A percentile compares a stretch with the other conserved stretches of the same genome.
phyloP scores from a whole-genome alignment of 2,329 filamentous ascomycete species.

The Biscogniauxia mediterranea region DNA sequence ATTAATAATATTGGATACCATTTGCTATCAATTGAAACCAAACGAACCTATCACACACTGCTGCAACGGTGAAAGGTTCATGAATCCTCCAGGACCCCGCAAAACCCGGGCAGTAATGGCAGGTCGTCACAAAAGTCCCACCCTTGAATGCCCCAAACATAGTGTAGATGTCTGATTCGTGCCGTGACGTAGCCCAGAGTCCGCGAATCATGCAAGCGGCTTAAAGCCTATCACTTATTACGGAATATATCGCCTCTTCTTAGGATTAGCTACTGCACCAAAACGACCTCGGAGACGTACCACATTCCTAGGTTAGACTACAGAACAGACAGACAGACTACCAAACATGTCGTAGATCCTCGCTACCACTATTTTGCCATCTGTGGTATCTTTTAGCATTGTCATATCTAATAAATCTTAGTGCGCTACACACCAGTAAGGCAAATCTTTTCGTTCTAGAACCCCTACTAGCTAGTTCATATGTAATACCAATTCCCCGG shows the following conservation, averaged over 20 bases:
- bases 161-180: not conserved
- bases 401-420: too few relatives aligned
- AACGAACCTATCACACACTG: not conserved
- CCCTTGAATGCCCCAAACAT: not conserved
- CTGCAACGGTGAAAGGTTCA: not conserved
- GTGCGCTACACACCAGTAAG: not conserved
- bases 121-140: not conserved
- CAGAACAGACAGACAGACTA: not conserved
- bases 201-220: not conserved
- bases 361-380: not conserved
- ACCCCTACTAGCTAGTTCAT: not conserved
- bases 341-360: not conserved
- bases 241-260: not conserved
- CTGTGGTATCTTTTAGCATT: not conserved
- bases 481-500: not conserved
- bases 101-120: not conserved
- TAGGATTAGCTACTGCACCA: not conserved
- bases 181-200: not conserved
- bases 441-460: not conserved
- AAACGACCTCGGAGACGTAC: not conserved
- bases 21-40: not conserved
- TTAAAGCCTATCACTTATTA: not conserved
- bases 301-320: not conserved
- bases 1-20: not conserved
- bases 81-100: not conserved